Conservation (phyloP, 371 early-diverging fungal genomes). For the Parasitella parasitica region DNA sequence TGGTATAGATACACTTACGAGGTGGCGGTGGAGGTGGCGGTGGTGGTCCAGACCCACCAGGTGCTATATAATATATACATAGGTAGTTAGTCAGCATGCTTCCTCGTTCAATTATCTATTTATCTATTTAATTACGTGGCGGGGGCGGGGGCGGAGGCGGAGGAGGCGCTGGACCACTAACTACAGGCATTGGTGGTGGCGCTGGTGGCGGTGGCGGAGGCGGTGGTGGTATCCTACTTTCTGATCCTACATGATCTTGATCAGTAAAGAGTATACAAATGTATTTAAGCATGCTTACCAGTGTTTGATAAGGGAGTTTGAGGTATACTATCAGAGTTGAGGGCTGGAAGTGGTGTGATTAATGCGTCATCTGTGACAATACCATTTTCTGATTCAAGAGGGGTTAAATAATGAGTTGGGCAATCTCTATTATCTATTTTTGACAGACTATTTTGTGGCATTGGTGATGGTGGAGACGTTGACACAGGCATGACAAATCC, state of each 20-base stretch:
- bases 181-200: not conserved
- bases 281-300: not conserved
- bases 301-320: not conserved
- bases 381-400: not conserved
- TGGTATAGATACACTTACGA: slow-evolving; percentile 1
- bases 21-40: slow-evolving; percentile 20
- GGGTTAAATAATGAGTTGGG: not conserved
- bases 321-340: not conserved
- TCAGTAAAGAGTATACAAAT: no score
- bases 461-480: not conserved
- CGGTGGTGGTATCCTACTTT: not conserved
- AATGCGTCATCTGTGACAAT: not conserved
- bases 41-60: slow-evolving; percentile 13
- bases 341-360: not conserved
- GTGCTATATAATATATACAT: not conserved
- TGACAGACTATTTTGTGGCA: not conserved
- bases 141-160: slow-evolving; percentile 24
- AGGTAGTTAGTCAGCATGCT: no score
- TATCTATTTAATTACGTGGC: no score
- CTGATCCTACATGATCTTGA: not conserved
- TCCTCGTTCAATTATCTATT: no score
- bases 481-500: slow-evolving; percentile 16
- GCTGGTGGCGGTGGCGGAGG: slow-evolving; percentile 9
- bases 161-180: slow-evolving; percentile 14
- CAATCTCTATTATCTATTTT: not conserved